Evolutionary conservation across 768 basidiomycete genomes (phyloP), one percentile per base, ranked within the genome.

Genomic region (Rhodosporidiobolus odoratus): DNA sequence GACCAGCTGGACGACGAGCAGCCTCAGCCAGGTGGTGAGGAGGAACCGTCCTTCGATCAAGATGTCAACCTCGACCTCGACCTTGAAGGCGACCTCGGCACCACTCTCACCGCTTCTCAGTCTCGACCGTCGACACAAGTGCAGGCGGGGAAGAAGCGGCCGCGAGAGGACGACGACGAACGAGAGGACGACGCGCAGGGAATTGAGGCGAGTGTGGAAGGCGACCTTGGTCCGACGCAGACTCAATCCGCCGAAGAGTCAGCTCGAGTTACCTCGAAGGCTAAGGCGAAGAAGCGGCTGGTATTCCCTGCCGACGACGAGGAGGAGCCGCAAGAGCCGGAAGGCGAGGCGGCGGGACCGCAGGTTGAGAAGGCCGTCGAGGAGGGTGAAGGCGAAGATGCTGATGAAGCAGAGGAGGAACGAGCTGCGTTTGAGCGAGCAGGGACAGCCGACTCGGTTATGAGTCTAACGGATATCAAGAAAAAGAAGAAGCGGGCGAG

Each of bases 391-490:
- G 35, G 13, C 1, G 47, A 40, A 12, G n/a, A n/a, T n/a, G n/a
- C n/a, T n/a, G n/a, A n/a, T n/a, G n/a, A n/a, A n/a, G n/a, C n/a
- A n/a, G 60, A 40, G 9, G 40, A 13, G 2, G 66, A 60, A 30
- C n/a, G 53, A 16, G 32, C 41, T 21, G 35, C 13, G 6, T 47
- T 38, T 12, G 57, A 40, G 41, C 65, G 71, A 35, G 71, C 53
- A n/a, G 62, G 10, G 25, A 65, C 66, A 27, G 47, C 52, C 32
- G 71, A 54, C 16, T 60, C 56, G 13, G 17, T 6, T 2, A 37
- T 58, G 53, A 68, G 66, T 38, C 16, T 73, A 62, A 21, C 54
- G 8, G 71, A 73, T 25, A 1, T 73, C 52, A 57, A 65, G 66
- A 54, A 41, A 41, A 67, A 63, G 67, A 53, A 54, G 47, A 65